phyloP scores from a whole-genome alignment of 805 yeast genomes.

The Saccharomycopsis fermentans region DNA sequence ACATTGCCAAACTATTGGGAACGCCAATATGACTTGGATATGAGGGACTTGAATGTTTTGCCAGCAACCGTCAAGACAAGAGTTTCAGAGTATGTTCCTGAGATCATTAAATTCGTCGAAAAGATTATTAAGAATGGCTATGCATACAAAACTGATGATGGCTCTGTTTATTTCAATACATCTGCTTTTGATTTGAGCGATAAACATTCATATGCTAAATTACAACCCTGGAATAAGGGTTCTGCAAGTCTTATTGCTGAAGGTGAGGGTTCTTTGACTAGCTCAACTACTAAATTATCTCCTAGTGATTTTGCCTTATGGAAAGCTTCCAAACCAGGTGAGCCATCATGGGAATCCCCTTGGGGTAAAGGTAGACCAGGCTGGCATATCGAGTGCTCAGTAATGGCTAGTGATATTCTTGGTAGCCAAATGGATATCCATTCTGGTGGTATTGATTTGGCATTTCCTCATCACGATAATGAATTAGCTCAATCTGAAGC shows the following conservation, averaged over 20 bases:
- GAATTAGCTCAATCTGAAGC: conserved; percentile 98
- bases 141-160: conserved; percentile 77
- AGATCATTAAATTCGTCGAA: conserved; percentile 71
- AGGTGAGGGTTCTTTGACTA: conserved; percentile 68
- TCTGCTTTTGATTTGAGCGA: conserved; percentile 61
- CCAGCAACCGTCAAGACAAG: conserved; percentile 84
- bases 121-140: conserved; percentile 69
- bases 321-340: conserved; percentile 96
- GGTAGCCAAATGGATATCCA: conserved; percentile 87
- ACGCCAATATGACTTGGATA: conserved; percentile 69
- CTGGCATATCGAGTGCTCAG: conserved; percentile 99
- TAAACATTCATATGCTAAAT: conserved; percentile 81
- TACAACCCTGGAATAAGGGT: conserved; percentile 98
- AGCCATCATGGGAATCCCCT: conserved; percentile 89
- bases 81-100: conserved; percentile 93
- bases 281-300: conserved; percentile 47
- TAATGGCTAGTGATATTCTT: conserved; percentile 87
- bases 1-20: conserved; percentile 88
- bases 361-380: conserved; percentile 99
- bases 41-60: conserved; percentile 74
- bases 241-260: conserved; percentile 76
- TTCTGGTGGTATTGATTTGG: conserved; percentile 93
- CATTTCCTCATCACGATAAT: conserved; percentile 98
- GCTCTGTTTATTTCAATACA: conserved; percentile 95
- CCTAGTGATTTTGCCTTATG: conserved; percentile 90